Percentiles rank a stretch among this genome's conserved stretches.
Conservation (phyloP, 306 rosid species). For the Prunus fruticosa region DNA sequence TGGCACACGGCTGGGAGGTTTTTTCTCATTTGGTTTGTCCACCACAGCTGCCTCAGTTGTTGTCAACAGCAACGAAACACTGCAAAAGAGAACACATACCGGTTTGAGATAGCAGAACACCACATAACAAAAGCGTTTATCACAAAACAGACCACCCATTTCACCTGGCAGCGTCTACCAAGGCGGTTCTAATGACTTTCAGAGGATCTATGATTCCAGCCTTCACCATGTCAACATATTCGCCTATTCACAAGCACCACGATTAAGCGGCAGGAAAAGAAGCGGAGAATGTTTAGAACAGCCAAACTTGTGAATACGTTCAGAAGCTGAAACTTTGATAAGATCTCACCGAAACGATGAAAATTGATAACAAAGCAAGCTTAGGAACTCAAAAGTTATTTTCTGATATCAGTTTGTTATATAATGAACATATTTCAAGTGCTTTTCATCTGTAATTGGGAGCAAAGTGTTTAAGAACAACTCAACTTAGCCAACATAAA, state of each 20-base stretch:
- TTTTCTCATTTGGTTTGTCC: slow-evolving; percentile 47
- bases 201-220: slow-evolving; percentile 91
- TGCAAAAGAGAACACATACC: slow-evolving; percentile 16
- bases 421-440: not conserved
- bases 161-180: slow-evolving; percentile 94
- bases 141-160: not conserved
- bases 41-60: slow-evolving; percentile 79
- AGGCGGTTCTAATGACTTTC: slow-evolving; percentile 87
- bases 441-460: not conserved
- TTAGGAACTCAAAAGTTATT: not conserved
- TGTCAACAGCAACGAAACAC: slow-evolving; percentile 77
- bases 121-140: not conserved
- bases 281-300: not conserved
- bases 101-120: slow-evolving; percentile 5
- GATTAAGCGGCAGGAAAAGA: not conserved
- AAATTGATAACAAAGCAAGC: not conserved
- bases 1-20: slow-evolving; percentile 65
- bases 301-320: not conserved
- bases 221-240: slow-evolving; percentile 83
- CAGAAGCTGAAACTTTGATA: not conserved
- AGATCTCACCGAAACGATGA: not conserved
- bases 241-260: slow-evolving; percentile 49
- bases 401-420: not conserved
- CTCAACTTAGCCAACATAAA: not conserved
- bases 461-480: not conserved